Evolutionary conservation across 352 stramenopile species (phyloP).

Genomic region (Pythium guiyangense): DNA sequence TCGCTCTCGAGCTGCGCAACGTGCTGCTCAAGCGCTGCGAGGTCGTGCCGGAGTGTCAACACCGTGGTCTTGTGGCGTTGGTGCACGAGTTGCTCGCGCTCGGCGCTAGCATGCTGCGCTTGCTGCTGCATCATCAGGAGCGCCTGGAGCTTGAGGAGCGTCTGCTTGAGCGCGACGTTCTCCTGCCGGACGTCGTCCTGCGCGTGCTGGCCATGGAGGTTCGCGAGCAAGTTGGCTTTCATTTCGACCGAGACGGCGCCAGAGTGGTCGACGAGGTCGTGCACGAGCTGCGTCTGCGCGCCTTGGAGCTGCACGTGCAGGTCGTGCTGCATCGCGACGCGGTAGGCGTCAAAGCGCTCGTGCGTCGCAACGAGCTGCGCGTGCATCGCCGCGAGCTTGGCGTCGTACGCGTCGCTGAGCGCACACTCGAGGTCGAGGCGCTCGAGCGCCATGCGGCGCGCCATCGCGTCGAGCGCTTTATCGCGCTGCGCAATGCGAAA

Average conservation of each 20-base stretch:
- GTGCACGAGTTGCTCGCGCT: conserved; percentile 34
- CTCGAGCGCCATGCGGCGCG: conserved; percentile 30
- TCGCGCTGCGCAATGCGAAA: conserved; percentile 32
- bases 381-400: conserved; percentile 49
- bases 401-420: conserved; percentile 47
- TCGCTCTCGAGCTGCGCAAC: conserved; percentile 45
- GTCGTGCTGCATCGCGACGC: conserved; percentile 52
- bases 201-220: conserved; percentile 36
- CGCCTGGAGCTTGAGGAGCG: conserved; percentile 60
- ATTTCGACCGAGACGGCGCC: conserved; percentile 43
- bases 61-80: conserved; percentile 33
- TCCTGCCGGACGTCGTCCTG: conserved; percentile 46
- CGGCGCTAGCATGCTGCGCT: conserved; percentile 24
- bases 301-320: conserved; percentile 49
- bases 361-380: conserved; percentile 46
- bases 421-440: conserved; percentile 36
- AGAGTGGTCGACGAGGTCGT: conserved; percentile 57
- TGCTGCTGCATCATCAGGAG: conserved; percentile 61
- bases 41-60: conserved; percentile 34
- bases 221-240: conserved; percentile 43
- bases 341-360: conserved; percentile 63
- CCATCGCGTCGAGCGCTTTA: conserved; percentile 21
- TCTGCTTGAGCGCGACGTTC: conserved; percentile 64
- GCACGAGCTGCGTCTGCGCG: conserved; percentile 46
- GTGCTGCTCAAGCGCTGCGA: conserved; percentile 41